Evolutionary conservation across 345 rosid species (phyloP).

Genomic region (Citrus medica): DNA sequence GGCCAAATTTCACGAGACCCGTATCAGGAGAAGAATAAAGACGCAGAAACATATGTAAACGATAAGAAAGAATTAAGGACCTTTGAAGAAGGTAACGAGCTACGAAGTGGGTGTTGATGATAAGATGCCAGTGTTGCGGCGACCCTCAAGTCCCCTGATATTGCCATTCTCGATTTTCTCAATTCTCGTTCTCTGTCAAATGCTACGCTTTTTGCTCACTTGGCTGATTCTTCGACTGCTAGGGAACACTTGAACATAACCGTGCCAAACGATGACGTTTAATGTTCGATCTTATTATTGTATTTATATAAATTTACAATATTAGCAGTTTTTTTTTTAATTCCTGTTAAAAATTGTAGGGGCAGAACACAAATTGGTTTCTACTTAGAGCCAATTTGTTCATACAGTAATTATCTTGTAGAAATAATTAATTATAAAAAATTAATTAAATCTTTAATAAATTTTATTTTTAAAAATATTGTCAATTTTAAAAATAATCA

Average conservation of each 20-base stretch:
- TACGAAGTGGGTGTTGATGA: slow-evolving; percentile 40
- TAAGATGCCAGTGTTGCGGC: slow-evolving; percentile 58
- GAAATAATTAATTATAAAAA: accelerated
- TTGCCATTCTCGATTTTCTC: slow-evolving; percentile 43
- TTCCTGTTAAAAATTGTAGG: neutral
- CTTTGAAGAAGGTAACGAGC: slow-evolving; percentile 56
- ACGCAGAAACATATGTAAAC: neutral
- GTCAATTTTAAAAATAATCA: accelerated
- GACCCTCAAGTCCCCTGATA: slow-evolving; percentile 63
- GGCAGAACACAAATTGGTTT: too few relatives aligned
- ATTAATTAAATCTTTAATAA: too few relatives aligned
- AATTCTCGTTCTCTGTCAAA: neutral
- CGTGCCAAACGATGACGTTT: slow-evolving; percentile 2
- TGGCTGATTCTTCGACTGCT: neutral
- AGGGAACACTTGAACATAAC: neutral
- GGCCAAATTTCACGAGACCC: neutral
- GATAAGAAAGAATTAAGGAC: slow-evolving; percentile 24
- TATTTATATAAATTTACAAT: neutral
- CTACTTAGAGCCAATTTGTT: too few relatives aligned
- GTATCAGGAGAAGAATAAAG: neutral
- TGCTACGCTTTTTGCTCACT: neutral
- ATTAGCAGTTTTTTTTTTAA: neutral
- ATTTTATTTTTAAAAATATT: too few relatives aligned
- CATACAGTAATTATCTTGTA: accelerated
- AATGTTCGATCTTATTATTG: neutral